Evolutionary conservation across 345 rosid species (phyloP).

Genomic region (Salix viminalis): DNA sequence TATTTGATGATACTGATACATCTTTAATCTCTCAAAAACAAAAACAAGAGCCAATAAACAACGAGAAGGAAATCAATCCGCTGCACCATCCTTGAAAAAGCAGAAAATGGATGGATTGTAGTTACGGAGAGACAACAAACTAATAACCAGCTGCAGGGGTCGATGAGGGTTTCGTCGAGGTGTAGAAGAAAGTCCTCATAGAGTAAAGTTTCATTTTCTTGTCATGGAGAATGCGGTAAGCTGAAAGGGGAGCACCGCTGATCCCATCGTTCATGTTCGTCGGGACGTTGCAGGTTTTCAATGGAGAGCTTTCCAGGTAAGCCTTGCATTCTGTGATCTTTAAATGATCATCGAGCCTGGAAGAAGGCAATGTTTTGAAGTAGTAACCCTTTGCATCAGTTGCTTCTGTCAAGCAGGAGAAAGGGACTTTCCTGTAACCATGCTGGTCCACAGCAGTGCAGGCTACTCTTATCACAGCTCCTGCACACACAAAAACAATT

Average conservation of each 20-base stretch:
- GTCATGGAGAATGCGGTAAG: background rate
- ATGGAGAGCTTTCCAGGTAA: background rate
- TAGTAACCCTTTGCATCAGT: conserved; percentile 21
- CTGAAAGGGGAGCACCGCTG: background rate
- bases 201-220: background rate
- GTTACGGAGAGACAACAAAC: too few species aligned
- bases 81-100: too few species aligned
- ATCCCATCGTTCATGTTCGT: conserved; percentile 2
- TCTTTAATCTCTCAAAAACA: too few species aligned
- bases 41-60: too few species aligned
- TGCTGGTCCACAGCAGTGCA: conserved; percentile 7
- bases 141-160: too few species aligned
- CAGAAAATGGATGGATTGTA: too few species aligned
- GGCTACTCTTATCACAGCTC: conserved; percentile 15
- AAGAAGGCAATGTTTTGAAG: conserved; percentile 2
- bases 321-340: conserved; percentile 4
- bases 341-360: background rate
- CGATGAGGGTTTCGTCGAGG: background rate
- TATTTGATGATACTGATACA: too few species aligned
- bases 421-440: conserved; percentile 6
- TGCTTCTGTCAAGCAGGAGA: conserved; percentile 9
- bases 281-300: background rate
- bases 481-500: background rate
- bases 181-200: background rate
- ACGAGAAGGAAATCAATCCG: too few species aligned